Base-by-base conservation (phyloP, 139 green algal genomes). In the Spirogloea muscicola region DNA sequence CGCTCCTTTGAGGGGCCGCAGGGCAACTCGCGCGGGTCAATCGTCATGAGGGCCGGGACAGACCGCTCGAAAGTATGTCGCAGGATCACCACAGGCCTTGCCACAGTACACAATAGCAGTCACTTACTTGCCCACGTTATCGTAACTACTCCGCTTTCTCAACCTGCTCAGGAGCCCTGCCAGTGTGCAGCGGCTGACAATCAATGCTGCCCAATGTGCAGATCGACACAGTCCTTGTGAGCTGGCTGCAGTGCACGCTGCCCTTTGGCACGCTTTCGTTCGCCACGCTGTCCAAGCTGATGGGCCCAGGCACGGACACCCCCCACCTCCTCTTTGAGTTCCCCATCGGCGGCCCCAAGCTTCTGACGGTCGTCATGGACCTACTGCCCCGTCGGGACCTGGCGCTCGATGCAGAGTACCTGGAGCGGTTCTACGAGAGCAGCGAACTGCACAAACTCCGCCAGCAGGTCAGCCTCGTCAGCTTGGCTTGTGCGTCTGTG, bases 271-370 rank as follows among this genome's bases (percentile, higher is more conserved):
- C 44, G 18, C 58, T 76, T 39, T 18, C 43, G 18, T 76, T 76
- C 34, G 67, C 49, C 27, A 76, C 67, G 9, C 44, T 76, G 27
- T 33, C 46, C 27, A 49, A 67, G 27, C 67, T 76, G 41, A 76
- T 76, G 67, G 67, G 67, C 4, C 46, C 46, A 2, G 25, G 25
- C 29, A 68, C 67, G 13, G 67, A 76, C 25, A 34, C 67, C 39
- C 67, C 67, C 51, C 48, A 76, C 42, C 49, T 76, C 2, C 25
- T 76, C n/a, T 42, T 76, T 2, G 67, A 76, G 25, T 76, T 76
- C 29, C 42, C 52, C 38, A 67, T 76, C 46, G 49, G 38, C 7
- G 67, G 67, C 55, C 38, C 46, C 1, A 38, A 64, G 33, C 25
- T 44, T 31, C 25, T 64, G 57, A 64, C 29, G 27, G 57, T 38